phyloP scores from a whole-genome alignment of 257 asterid species.

The Agastache rugosa region DNA sequence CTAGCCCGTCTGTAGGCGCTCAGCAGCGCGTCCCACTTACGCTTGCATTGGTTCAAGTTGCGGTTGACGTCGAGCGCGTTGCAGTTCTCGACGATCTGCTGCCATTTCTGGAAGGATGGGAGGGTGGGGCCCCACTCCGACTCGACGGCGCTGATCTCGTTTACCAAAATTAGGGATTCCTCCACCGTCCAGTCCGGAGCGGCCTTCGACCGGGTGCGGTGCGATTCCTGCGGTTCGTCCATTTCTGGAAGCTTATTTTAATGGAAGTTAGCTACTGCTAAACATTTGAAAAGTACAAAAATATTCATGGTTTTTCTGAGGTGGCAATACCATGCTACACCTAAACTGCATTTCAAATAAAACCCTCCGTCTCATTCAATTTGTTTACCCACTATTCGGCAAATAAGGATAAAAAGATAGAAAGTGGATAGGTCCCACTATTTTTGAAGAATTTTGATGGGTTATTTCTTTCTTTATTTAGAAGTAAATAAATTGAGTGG shows the following conservation, averaged over 20 bases:
- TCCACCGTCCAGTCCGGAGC: slow-evolving; percentile 84
- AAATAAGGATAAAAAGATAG: no score
- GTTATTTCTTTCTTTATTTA: no score
- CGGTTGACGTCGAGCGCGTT: slow-evolving; percentile 66
- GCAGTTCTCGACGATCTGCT: slow-evolving; percentile 87
- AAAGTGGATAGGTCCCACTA: no score
- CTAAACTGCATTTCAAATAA: no score
- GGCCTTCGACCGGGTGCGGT: slow-evolving; percentile 81
- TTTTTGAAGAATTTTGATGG: no score
- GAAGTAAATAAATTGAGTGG: no score
- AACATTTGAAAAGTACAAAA: background rate
- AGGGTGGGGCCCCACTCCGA: slow-evolving; percentile 75
- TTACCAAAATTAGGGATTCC: slow-evolving; percentile 66
- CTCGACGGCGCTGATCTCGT: slow-evolving; percentile 78
- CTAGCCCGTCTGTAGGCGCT: slow-evolving; percentile 52
- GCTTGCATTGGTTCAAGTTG: slow-evolving; percentile 82
- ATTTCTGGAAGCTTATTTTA: slow-evolving; percentile 33
- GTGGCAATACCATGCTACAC: background rate
- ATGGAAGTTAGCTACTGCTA: background rate
- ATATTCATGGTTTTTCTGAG: background rate
- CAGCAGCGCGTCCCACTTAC: slow-evolving; percentile 67
- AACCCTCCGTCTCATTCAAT: no score
- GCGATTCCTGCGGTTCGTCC: slow-evolving; percentile 57
- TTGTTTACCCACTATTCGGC: no score
- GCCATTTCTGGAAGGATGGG: slow-evolving; percentile 95